phyloP scores from a whole-genome alignment of 805 yeast genomes.

The Komagataella mondaviorum region DNA sequence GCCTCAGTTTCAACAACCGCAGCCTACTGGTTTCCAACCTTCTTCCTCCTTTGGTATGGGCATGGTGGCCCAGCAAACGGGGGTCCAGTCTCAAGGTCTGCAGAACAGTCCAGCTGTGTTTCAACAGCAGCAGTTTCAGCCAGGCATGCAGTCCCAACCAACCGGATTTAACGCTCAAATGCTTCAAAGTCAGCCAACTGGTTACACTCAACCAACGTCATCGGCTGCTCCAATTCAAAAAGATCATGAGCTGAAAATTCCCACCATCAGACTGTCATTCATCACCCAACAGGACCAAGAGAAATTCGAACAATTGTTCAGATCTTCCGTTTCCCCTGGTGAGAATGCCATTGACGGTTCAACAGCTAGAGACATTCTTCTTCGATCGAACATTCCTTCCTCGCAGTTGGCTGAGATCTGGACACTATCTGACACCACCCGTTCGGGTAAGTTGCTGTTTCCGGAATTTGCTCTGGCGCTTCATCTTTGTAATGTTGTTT shows the following conservation, averaged over 20 bases:
- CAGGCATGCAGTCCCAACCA: slow-evolving; percentile 24
- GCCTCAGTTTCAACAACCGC: slow-evolving; percentile 18
- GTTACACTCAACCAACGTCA: slow-evolving; percentile 9
- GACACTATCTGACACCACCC: slow-evolving; percentile 82
- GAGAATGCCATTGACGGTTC: slow-evolving; percentile 58
- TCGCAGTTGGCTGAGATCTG: slow-evolving; percentile 73
- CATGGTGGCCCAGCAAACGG: slow-evolving; percentile 28
- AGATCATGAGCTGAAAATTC: slow-evolving; percentile 50
- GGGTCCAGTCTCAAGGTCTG: slow-evolving; percentile 17
- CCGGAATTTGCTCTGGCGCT: slow-evolving; percentile 92
- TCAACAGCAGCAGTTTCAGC: slow-evolving; percentile 11
- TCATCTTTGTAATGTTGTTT: slow-evolving; percentile 68
- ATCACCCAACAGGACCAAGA: slow-evolving; percentile 76
- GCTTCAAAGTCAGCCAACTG: background rate
- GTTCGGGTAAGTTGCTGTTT: slow-evolving; percentile 72
- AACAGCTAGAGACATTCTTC: slow-evolving; percentile 64
- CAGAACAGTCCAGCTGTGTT: background rate
- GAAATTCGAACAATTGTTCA: slow-evolving; percentile 73
- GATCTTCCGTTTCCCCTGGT: slow-evolving; percentile 63
- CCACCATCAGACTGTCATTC: slow-evolving; percentile 69
- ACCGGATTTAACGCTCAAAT: slow-evolving; percentile 27
- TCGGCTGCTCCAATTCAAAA: slow-evolving; percentile 27
- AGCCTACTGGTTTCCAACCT: slow-evolving; percentile 27
- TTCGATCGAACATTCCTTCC: slow-evolving; percentile 70
- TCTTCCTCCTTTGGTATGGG: slow-evolving; percentile 21